Evolutionary conservation across 495 filamentous ascomycete species (phyloP).

Genomic region (Xylaria flabelliformis): DNA sequence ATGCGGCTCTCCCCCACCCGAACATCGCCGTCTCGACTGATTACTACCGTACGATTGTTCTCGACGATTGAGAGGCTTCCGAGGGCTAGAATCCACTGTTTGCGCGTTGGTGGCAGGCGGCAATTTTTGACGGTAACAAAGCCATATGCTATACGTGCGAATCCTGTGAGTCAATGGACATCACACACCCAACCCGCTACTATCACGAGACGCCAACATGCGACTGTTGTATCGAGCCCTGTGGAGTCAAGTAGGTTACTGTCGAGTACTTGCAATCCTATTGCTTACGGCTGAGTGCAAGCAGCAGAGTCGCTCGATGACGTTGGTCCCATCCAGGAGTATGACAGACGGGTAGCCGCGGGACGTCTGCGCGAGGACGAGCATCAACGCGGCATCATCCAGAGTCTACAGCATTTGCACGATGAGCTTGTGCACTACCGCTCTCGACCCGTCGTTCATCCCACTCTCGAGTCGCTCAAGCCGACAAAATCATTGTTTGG

Average conservation of each 20-base stretch:
- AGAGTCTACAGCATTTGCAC: constrained; percentile 86
- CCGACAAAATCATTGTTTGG: constrained; percentile 72
- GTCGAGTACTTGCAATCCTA: background rate
- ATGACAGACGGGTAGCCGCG: constrained; percentile 75
- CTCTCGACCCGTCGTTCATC: constrained; percentile 75
- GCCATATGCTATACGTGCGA: background rate
- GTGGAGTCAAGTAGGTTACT: constrained; percentile 23
- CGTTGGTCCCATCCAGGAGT: constrained; percentile 82
- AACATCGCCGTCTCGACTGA: constrained; percentile 8
- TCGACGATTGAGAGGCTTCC: background rate
- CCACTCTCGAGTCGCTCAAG: constrained; percentile 73
- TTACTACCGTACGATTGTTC: constrained; percentile 17
- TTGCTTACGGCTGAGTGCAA: constrained; percentile 17
- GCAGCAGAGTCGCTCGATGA: constrained; percentile 31
- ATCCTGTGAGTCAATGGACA: constrained; percentile 15
- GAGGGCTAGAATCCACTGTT: background rate
- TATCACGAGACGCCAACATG: constrained; percentile 13
- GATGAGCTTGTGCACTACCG: constrained; percentile 78
- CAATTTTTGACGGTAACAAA: constrained; percentile 24
- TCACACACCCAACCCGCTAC: background rate
- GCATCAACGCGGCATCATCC: constrained; percentile 90
- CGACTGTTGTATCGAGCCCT: constrained; percentile 14
- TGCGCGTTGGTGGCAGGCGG: constrained; percentile 24
- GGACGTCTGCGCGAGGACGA: constrained; percentile 82
- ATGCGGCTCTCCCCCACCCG: constrained; percentile 23